Evolutionary conservation across 2,329 filamentous ascomycete genomes (phyloP).

Genomic region (Beauveria sp.): DNA sequence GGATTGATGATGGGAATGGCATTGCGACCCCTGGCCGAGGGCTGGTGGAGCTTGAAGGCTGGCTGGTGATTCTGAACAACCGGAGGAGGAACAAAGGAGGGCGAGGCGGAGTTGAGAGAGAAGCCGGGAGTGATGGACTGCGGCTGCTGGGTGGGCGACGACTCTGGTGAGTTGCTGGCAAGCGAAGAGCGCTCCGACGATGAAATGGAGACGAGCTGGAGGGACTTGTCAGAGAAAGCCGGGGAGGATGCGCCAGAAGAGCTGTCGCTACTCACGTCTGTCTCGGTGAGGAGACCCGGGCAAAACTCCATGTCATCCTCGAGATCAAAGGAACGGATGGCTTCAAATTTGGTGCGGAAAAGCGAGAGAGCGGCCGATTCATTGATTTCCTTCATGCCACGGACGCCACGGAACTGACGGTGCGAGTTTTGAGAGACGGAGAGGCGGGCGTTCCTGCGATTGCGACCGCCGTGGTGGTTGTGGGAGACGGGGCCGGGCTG

Average conservation of each 20-base stretch:
- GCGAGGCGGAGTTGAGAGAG: slow-evolving; percentile 61
- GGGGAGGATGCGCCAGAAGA: slow-evolving; percentile 13
- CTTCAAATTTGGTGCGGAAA: slow-evolving; percentile 85
- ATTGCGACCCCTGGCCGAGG: slow-evolving; percentile 81
- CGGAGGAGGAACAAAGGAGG: slow-evolving; percentile 58
- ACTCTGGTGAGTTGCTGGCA: slow-evolving; percentile 87
- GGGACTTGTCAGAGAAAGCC: slow-evolving; percentile 27
- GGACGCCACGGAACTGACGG: slow-evolving; percentile 78
- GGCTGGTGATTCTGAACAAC: slow-evolving; percentile 57
- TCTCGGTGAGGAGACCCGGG: slow-evolving; percentile 84
- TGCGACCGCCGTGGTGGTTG: slow-evolving; percentile 75
- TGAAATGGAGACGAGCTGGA: slow-evolving; percentile 81
- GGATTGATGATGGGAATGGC: slow-evolving; percentile 98
- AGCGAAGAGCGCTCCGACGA: slow-evolving; percentile 93
- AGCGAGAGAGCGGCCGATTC: slow-evolving; percentile 68
- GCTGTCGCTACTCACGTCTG: slow-evolving; percentile 61
- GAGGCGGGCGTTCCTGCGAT: slow-evolving; percentile 74
- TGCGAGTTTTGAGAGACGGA: slow-evolving; percentile 75
- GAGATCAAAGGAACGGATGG: slow-evolving; percentile 86
- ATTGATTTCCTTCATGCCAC: slow-evolving; percentile 77
- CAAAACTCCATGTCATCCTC: slow-evolving; percentile 97
- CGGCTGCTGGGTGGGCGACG: slow-evolving; percentile 84
- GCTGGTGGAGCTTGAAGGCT: slow-evolving; percentile 81
- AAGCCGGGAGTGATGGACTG: slow-evolving; percentile 71
- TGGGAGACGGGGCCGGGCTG: slow-evolving; percentile 48